A percentile compares a stretch with the other conserved stretches of the same genome.
Conservation (phyloP, 208 protist genomes). For the Sergeia podlipaevii region DNA sequence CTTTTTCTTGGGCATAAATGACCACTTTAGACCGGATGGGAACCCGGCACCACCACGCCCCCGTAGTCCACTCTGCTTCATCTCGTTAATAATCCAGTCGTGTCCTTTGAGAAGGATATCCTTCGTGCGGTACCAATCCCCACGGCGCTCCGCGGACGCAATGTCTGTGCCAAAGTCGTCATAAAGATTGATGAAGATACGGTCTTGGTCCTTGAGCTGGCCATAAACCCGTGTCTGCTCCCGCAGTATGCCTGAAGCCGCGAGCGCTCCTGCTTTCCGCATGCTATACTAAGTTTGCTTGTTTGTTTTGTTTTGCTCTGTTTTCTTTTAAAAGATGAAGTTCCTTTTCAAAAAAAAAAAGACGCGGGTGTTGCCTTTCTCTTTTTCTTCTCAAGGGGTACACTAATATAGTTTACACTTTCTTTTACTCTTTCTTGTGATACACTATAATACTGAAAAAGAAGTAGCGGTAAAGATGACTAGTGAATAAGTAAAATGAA, state of each 20-base stretch:
- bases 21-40: slow-evolving; percentile 98
- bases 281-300: too few relatives aligned
- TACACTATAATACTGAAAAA: slow-evolving; percentile 3
- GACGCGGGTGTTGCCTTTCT: too few relatives aligned
- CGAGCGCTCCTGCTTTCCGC: slow-evolving; percentile 34
- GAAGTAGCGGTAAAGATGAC: neutral
- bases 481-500: neutral
- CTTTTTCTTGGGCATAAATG: slow-evolving; percentile 97
- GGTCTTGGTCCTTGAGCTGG: slow-evolving; percentile 95
- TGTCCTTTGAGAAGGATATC: slow-evolving; percentile 95
- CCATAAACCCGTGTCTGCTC: slow-evolving; percentile 74
- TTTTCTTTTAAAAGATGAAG: slow-evolving; percentile 7
- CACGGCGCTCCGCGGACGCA: slow-evolving; percentile 91
- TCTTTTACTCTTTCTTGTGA: too few relatives aligned
- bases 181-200: slow-evolving; percentile 99
- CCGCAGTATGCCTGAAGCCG: slow-evolving; percentile 27
- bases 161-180: slow-evolving; percentile 93
- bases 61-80: slow-evolving; percentile 96
- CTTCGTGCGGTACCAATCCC: slow-evolving; percentile 98
- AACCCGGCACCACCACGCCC: slow-evolving; percentile 98
- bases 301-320: neutral
- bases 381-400: too few relatives aligned
- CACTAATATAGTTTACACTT: too few relatives aligned
- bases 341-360: too few relatives aligned
- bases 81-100: slow-evolving; percentile 98